Conservation (phyloP, 352 stramenopile species). For the Phytophthora tentaculata region DNA sequence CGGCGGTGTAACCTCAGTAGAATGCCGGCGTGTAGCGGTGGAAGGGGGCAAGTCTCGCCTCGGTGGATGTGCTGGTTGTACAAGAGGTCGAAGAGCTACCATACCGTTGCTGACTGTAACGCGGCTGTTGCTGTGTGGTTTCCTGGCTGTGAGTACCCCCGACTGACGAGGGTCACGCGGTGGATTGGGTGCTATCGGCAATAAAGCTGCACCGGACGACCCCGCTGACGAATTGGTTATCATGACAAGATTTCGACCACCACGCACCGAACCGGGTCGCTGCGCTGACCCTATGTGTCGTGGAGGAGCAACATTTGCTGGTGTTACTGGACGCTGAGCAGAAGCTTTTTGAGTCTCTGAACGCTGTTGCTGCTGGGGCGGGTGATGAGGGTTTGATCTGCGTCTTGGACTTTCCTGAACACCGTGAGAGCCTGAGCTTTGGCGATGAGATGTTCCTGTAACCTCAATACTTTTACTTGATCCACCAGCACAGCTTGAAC, state of each 20-base stretch:
- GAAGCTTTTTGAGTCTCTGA: conserved; percentile 10
- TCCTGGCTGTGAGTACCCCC: conserved; percentile 17
- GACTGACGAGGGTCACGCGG: conserved; percentile 32
- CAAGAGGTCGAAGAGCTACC: conserved; percentile 36
- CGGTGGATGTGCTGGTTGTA: conserved; percentile 25
- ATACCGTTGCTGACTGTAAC: conserved; percentile 33
- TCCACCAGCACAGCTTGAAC: conserved; percentile 7
- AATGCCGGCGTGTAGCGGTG: conserved; percentile 18
- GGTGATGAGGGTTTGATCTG: conserved; percentile 17
- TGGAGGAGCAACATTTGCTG: conserved; percentile 11
- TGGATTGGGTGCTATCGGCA: conserved; percentile 30
- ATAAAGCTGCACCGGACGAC: conserved; percentile 15
- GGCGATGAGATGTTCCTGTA: not conserved
- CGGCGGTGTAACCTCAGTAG: conserved; percentile 14
- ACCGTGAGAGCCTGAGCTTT: too few species aligned
- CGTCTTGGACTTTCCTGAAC: conserved; percentile 22
- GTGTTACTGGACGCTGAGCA: conserved; percentile 24
- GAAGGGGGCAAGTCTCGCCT: conserved; percentile 28
- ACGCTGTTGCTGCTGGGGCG: conserved; percentile 22
- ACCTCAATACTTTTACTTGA: conserved; percentile 11
- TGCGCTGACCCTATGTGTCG: conserved; percentile 12
- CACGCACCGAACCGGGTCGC: conserved; percentile 52
- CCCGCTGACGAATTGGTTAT: conserved; percentile 31
- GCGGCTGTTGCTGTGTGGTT: conserved; percentile 22
- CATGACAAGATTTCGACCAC: conserved; percentile 58